phyloP scores from a whole-genome alignment of 768 basidiomycete genomes.

The Lyophyllum semitale region DNA sequence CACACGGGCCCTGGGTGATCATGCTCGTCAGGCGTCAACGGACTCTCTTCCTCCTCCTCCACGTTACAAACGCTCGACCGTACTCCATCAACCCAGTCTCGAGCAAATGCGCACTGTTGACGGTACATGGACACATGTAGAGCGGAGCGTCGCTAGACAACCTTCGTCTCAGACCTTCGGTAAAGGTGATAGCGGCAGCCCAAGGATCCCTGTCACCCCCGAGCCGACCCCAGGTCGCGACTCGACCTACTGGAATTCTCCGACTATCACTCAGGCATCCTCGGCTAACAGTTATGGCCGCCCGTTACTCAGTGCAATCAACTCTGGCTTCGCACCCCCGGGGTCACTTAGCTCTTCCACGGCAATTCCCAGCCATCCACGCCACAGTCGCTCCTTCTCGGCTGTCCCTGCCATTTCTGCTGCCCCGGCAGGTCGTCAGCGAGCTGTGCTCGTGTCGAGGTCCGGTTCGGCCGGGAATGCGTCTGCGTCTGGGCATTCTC shows the following conservation, averaged over 20 bases:
- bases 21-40: constrained; percentile 25
- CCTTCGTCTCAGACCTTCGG: constrained; percentile 15
- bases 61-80: constrained; percentile 28
- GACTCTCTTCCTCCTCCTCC: constrained; percentile 39
- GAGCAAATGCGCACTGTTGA: constrained; percentile 8
- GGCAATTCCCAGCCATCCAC: constrained; percentile 6
- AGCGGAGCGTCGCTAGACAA: constrained; percentile 1
- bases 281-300: neutral
- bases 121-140: constrained; percentile 7
- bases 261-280: neutral
- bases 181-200: constrained; percentile 1
- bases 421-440: constrained; percentile 8
- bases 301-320: constrained; percentile 6
- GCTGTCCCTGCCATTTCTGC: constrained; percentile 4
- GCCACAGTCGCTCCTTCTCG: constrained; percentile 18
- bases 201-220: neutral
- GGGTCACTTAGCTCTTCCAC: constrained; percentile 1
- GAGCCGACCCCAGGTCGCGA: constrained; percentile 15
- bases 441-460: constrained; percentile 8
- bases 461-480: constrained; percentile 1
- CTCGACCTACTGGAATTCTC: constrained; percentile 14
- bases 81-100: constrained; percentile 15
- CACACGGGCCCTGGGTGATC: constrained; percentile 7
- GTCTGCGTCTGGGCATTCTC: neutral
- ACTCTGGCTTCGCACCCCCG: constrained; percentile 3